Conservation (phyloP, 2,329 filamentous ascomycete species). For the Sphaerulina musiva region DNA sequence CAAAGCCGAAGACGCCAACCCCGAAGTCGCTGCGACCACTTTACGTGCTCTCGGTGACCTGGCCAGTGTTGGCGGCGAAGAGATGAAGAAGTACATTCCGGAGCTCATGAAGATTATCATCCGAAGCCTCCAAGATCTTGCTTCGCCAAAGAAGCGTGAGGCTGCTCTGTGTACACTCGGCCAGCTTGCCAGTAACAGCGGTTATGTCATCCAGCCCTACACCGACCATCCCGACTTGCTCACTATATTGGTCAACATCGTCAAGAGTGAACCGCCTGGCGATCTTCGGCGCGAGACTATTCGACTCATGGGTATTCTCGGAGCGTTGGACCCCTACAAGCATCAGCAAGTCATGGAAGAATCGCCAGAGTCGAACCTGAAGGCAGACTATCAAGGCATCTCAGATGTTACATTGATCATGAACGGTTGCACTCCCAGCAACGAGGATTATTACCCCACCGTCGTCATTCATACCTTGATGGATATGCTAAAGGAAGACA, state of each 20-base stretch:
- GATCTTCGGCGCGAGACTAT: slow-evolving; percentile 88
- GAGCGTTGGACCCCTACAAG: slow-evolving; percentile 91
- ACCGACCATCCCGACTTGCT: slow-evolving; percentile 90
- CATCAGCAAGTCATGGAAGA: slow-evolving; percentile 91
- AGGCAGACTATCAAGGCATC: slow-evolving; percentile 59
- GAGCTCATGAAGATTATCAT: slow-evolving; percentile 92
- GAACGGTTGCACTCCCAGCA: slow-evolving; percentile 91
- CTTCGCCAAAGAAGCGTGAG: slow-evolving; percentile 81
- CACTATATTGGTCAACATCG: slow-evolving; percentile 86
- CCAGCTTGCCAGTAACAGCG: slow-evolving; percentile 88
- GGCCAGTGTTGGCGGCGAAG: slow-evolving; percentile 84
- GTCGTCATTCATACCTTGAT: slow-evolving; percentile 95
- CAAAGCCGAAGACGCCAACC: slow-evolving; percentile 77
- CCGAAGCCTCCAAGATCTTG: slow-evolving; percentile 87
- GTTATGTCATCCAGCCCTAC: slow-evolving; percentile 96
- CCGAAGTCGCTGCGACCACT: slow-evolving; percentile 89
- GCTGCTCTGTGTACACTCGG: slow-evolving; percentile 85
- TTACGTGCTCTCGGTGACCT: slow-evolving; percentile 90
- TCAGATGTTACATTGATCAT: slow-evolving; percentile 98
- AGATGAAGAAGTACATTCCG: slow-evolving; percentile 88
- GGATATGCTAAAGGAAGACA: slow-evolving; percentile 84
- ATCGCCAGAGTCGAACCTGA: slow-evolving; percentile 71
- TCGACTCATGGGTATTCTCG: slow-evolving; percentile 90
- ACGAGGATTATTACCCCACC: slow-evolving; percentile 96
- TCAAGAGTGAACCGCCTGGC: slow-evolving; percentile 83